Evolutionary conservation across 257 asterid genomes (phyloP).

Genomic region (Salvia rosmarinus): DNA sequence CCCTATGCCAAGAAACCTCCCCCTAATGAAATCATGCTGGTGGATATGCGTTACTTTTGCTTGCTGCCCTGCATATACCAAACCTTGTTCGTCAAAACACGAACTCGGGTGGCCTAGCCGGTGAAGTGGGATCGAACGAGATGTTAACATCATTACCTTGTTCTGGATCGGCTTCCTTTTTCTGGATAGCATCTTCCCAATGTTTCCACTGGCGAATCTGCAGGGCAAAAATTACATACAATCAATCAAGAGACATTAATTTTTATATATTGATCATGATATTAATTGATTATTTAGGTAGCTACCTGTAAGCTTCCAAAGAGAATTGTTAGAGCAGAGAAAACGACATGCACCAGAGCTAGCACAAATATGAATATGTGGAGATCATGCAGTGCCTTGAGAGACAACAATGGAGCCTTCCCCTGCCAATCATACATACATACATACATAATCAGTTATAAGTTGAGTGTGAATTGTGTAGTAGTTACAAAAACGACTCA

Average conservation of each 20-base stretch:
- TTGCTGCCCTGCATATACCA: slow-evolving; percentile 32
- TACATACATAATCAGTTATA: too few species aligned
- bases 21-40: slow-evolving; percentile 56
- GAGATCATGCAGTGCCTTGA: slow-evolving; percentile 65
- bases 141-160: slow-evolving; percentile 31
- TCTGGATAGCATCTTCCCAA: slow-evolving; percentile 54
- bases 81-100: not conserved
- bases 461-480: too few species aligned
- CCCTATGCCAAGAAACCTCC: slow-evolving; percentile 53
- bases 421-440: slow-evolving; percentile 38
- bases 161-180: slow-evolving; percentile 42
- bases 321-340: slow-evolving; percentile 65
- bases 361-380: slow-evolving; percentile 77
- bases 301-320: slow-evolving; percentile 69
- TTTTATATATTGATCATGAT: too few species aligned
- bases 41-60: slow-evolving; percentile 47
- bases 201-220: slow-evolving; percentile 55
- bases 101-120: not conserved
- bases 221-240: too few species aligned
- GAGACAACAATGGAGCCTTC: slow-evolving; percentile 57
- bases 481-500: too few species aligned
- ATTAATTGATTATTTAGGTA: too few species aligned
- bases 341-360: slow-evolving; percentile 62
- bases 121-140: not conserved
- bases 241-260: too few species aligned